Evolutionary conservation across 768 basidiomycete species (phyloP), one percentile per base, ranked within the genome.

Genomic region (Russula sp.): DNA sequence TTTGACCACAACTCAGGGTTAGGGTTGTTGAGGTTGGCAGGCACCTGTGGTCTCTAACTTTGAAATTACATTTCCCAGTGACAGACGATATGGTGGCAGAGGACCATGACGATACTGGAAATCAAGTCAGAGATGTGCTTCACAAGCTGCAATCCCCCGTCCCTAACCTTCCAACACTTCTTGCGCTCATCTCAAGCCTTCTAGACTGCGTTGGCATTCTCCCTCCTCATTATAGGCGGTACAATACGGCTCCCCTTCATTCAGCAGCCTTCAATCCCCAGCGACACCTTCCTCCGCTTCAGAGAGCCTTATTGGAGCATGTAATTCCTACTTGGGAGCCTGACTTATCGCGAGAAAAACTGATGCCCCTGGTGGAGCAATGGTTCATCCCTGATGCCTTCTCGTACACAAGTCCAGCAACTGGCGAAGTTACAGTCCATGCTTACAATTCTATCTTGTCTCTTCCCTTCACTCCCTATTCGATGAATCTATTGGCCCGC

Each of bases 351-450:
- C 80, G 86, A 62, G 74, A 83, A 40, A 72, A 80, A 26, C 75
- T 77, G 13, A 74, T 74, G 14, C 57, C 72, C 2, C 73, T 92
- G 20, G 68, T 85, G 1, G 80, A 85, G 46, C 85, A 87, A 64
- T 92, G 86, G 73, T 93, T 94, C 71, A 85, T 84, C 70, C 92
- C 92, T 6, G 82, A 85, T 69, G 70, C 75, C 24, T 83, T 86
- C 71, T 79, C 76, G 16, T 84, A 80, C 67, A 76, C 85, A 2
- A 78, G 78, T 10, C 64, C 78, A 10, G 71, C 76, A 7, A 81
- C 87, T 0, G 83, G 83, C 26, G 75, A 83, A 34, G 76, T 86
- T 20, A 83, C 84, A 14, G 59, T 85, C 5, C 74, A 78, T 51
- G 84, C 89, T 3, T 92, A 91, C 73, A 82, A 83, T 24, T 84